Percentiles rank a stretch among this genome's conserved stretches.
phyloP scores from a whole-genome alignment of 768 basidiomycete species.

The Psilocybe cubensis region DNA sequence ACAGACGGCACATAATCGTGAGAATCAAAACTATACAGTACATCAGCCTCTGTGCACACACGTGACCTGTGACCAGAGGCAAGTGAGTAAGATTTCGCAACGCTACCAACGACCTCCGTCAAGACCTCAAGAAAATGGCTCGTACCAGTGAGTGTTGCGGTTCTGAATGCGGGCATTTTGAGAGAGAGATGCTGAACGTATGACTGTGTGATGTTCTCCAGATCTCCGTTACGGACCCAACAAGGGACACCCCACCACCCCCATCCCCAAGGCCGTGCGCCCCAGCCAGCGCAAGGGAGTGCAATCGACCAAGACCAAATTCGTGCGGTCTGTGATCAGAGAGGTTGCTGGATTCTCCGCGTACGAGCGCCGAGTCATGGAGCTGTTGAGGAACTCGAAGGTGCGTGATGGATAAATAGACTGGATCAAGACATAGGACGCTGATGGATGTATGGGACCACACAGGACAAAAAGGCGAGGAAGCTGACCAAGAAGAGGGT shows the following conservation, averaged over 20 bases:
- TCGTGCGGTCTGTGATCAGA: constrained; percentile 91
- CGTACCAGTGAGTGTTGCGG: constrained; percentile 67
- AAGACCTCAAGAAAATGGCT: constrained; percentile 73
- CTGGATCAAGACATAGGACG: not conserved
- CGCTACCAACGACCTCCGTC: constrained; percentile 43
- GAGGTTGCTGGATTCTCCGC: constrained; percentile 98
- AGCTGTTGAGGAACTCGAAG: constrained; percentile 97
- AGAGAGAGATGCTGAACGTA: constrained; percentile 15
- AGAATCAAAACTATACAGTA: constrained; percentile 57
- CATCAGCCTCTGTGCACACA: constrained; percentile 52
- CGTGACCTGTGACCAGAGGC: constrained; percentile 32
- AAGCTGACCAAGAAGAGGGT: constrained; percentile 99
- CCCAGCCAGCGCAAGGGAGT: constrained; percentile 94
- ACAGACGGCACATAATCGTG: constrained; percentile 26
- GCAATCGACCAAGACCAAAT: constrained; percentile 87
- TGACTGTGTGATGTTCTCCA: constrained; percentile 31
- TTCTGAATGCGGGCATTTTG: not conserved
- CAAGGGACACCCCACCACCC: constrained; percentile 88
- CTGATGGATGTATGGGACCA: not conserved
- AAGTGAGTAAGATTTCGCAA: constrained; percentile 27
- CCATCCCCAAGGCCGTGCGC: constrained; percentile 72
- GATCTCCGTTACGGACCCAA: constrained; percentile 87
- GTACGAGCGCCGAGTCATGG: constrained; percentile 98
- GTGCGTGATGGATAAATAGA: constrained; percentile 42
- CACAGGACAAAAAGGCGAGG: constrained; percentile 96